Conservation (phyloP, 2,329 filamentous ascomycete species). For the Fusarium pseudoanthophilum region DNA sequence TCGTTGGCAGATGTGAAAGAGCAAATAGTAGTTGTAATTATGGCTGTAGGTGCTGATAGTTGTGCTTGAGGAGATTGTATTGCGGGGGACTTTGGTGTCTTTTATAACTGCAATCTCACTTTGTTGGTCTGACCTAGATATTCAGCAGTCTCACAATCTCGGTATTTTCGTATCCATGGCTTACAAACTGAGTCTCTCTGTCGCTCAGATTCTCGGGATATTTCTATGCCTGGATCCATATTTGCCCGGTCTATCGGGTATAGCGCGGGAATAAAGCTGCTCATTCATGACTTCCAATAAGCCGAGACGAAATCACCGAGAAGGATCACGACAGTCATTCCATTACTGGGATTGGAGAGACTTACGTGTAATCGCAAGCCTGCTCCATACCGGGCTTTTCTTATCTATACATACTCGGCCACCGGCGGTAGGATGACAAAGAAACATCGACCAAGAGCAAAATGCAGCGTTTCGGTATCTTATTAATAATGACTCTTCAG, state of each 20-base stretch:
- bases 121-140: rapidly evolving
- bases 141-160: rapidly evolving
- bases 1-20: rapidly evolving
- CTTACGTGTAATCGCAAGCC: rapidly evolving
- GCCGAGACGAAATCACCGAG: neutral
- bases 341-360: rapidly evolving
- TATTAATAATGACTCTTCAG: rapidly evolving
- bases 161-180: neutral
- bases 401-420: rapidly evolving
- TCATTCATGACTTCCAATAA: neutral
- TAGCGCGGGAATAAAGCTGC: rapidly evolving
- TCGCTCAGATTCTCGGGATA: neutral
- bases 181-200: rapidly evolving
- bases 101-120: neutral
- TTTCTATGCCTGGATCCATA: rapidly evolving
- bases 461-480: no score
- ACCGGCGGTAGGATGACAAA: rapidly evolving
- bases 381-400: rapidly evolving
- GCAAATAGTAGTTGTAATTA: rapidly evolving
- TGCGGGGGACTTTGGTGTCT: rapidly evolving
- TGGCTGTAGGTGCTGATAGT: rapidly evolving
- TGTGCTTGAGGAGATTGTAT: neutral
- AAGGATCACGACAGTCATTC: rapidly evolving
- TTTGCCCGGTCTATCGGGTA: rapidly evolving
- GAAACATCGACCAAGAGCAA: no score